These are phyloP conservation scores for Irpex lacteus DNA, from an alignment of 1,284 basidiomycete genomes.

Conservation along the genomic window DNA sequence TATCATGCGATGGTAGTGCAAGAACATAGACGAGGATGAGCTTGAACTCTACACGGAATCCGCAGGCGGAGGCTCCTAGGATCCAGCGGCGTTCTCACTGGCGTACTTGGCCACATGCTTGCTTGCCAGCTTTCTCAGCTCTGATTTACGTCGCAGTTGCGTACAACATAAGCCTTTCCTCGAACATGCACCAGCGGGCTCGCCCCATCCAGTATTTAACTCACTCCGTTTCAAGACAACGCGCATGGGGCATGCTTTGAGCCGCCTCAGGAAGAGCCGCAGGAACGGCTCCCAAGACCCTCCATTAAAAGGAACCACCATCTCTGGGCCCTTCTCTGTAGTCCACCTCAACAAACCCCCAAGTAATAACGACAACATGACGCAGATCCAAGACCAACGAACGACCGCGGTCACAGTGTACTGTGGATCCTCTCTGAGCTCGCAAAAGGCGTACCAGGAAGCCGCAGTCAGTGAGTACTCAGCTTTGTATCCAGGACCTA, in stretches of 20 bases:
- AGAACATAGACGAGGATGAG: no score
- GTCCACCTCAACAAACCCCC: background rate
- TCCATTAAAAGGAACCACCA: background rate
- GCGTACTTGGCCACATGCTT: background rate
- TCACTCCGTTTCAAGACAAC: background rate
- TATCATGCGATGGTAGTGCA: no score
- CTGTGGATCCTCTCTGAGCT: slow-evolving; percentile 75
- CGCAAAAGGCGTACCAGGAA: slow-evolving; percentile 52
- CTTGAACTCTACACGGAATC: no score
- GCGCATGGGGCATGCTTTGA: background rate
- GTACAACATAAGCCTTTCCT: background rate
- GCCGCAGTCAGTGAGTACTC: slow-evolving; percentile 67
- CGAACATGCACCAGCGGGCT: background rate
- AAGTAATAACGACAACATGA: background rate
- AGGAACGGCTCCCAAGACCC: background rate
- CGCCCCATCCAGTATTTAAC: background rate
- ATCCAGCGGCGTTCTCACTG: background rate
- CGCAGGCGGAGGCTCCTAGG: no score
- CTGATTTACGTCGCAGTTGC: background rate
- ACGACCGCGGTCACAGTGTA: slow-evolving; percentile 64
- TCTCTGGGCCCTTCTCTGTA: slow-evolving; percentile 2
- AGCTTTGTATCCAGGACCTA: background rate
- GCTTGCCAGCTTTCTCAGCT: background rate
- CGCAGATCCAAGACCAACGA: background rate
- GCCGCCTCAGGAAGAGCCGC: background rate